phyloP scores from a whole-genome alignment of 1,139 yeast species.

The Kodamaea alishanica region DNA sequence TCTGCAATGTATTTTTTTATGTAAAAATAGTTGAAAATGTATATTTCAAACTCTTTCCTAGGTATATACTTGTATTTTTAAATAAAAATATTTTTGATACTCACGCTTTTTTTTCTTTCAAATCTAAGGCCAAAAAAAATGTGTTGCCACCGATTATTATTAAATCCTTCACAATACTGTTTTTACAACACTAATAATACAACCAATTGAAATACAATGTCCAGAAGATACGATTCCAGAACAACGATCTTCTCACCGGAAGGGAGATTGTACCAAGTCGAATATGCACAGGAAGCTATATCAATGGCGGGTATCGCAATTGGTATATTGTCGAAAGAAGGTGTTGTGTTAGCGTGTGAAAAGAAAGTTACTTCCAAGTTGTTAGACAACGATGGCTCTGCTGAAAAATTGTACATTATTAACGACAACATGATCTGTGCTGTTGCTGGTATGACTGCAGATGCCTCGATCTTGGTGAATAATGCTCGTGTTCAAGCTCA shows the following conservation, averaged over 20 bases:
- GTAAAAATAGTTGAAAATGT: not conserved
- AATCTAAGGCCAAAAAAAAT: slow-evolving; percentile 1
- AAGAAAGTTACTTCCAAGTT: slow-evolving; percentile 89
- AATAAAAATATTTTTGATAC: not conserved
- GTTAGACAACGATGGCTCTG: slow-evolving; percentile 88
- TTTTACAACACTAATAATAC: too few species aligned
- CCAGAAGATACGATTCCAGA: slow-evolving; percentile 80
- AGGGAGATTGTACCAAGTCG: slow-evolving; percentile 93
- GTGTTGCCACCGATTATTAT: slow-evolving; percentile 6
- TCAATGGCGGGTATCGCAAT: slow-evolving; percentile 98
- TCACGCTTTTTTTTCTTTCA: too few species aligned
- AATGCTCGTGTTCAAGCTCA: slow-evolving; percentile 87
- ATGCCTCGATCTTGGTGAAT: slow-evolving; percentile 87
- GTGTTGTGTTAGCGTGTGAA: slow-evolving; percentile 95
- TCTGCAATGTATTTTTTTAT: not conserved
- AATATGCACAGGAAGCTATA: slow-evolving; percentile 95
- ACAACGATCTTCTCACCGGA: slow-evolving; percentile 98
- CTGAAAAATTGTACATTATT: slow-evolving; percentile 86
- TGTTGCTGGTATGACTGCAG: slow-evolving; percentile 98
- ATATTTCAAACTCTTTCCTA: not conserved
- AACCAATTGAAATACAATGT: slow-evolving; percentile 23
- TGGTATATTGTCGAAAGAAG: slow-evolving; percentile 88
- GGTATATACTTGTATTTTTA: not conserved
- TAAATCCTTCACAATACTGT: not conserved
- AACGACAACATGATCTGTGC: slow-evolving; percentile 83